Base-by-base conservation (phyloP, 768 basidiomycete genomes). In the Naematelia aurantialba region DNA sequence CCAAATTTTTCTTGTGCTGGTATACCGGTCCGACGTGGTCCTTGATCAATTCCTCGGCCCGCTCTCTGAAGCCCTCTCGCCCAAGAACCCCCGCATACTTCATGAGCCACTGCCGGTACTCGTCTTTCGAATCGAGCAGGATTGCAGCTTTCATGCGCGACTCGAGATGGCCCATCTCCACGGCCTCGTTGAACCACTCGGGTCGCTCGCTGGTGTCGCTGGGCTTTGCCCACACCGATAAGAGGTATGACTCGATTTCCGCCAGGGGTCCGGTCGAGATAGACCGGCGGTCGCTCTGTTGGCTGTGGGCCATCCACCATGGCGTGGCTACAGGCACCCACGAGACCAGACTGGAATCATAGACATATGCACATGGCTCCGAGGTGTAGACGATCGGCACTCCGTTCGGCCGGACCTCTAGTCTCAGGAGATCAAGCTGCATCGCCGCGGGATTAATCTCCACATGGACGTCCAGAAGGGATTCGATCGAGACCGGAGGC, bases 11-110 rank as follows among this genome's bases (percentile, higher is more conserved):
- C 34, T 39, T 39, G 17, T 39, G 34, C 93, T 86, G 88, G 78
- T 89, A 94, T 39, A 92, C 51, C 0, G 92, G 93, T 14, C 93
- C 92, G 67, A 88, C 85, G 53, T 98, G 81, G 63, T 97, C 96
- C 76, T 84, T 87, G 51, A 94, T 83, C 56, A 99, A 76, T 75
- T 98, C 94, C 74, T 96, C 93, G 17, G 85, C 92, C 75, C 93
- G 91, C 34, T 80, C 87, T 61, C 84, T 81, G 74, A 91, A 91
- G 0, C 88, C 91, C 74, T 94, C 91, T 63, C 96, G 89, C 31
- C 88, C 90, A 44, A 98, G 80, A 78, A 84, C 86, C 80, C 84
- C 88, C 34, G 90, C 87, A 74, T 96, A 97, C 64, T 84, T 64
- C 55, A 85, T 64, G 65, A 97, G 72, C 55, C 84, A 84, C 67